Evolutionary conservation across 2,329 filamentous ascomycete genomes (phyloP).

Genomic region (Trichophyton schoenleinii): DNA sequence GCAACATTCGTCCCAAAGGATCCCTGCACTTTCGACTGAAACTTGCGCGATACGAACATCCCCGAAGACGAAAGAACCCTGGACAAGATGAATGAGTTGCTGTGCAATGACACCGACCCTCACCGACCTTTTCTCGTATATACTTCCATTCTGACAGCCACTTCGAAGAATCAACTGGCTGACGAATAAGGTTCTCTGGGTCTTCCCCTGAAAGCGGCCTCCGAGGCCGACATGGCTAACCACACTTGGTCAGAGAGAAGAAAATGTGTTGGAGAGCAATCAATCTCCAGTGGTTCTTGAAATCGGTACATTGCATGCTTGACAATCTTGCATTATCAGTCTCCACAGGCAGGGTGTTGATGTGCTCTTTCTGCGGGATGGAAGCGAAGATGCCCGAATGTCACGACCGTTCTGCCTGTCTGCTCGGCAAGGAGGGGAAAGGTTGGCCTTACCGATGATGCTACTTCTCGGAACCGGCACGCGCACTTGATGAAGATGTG

Average conservation of each 20-base stretch:
- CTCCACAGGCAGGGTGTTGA: not conserved
- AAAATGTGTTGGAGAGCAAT: not conserved
- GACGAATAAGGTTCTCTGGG: not conserved
- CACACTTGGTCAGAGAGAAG: not conserved
- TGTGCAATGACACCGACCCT: not conserved
- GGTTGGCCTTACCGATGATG: not conserved
- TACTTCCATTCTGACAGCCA: not conserved
- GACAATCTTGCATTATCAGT: not conserved
- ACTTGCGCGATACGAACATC: slow-evolving; percentile 1
- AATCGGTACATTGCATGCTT: not conserved
- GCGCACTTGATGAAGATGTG: not conserved
- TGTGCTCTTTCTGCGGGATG: not conserved
- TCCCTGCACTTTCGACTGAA: not conserved
- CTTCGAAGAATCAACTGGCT: not conserved
- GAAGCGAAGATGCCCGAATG: not conserved
- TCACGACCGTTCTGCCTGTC: not conserved
- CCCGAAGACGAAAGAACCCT: not conserved
- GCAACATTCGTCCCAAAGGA: not conserved
- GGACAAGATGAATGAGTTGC: not conserved
- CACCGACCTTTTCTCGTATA: slow-evolving; percentile 3
- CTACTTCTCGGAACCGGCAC: not conserved
- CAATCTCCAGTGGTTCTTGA: not conserved
- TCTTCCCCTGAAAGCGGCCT: not conserved
- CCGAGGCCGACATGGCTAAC: not conserved
- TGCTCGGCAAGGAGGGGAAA: not conserved